Conservation (phyloP, 2,329 filamentous ascomycete species). For the Boeremia lycopersici region DNA sequence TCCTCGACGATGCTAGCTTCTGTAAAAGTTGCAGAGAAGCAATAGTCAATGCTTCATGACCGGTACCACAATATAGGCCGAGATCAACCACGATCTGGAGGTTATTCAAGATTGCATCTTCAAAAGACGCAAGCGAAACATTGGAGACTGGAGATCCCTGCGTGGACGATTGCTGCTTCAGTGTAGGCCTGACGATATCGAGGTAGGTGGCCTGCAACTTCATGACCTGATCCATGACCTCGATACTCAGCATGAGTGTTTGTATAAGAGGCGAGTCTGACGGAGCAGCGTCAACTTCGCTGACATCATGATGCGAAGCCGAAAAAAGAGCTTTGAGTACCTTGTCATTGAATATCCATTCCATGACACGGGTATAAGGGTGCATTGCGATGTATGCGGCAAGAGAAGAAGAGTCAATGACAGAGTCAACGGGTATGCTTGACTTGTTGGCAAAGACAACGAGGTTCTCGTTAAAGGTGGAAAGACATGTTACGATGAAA, state of each 20-base stretch:
- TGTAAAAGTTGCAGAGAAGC: conserved; percentile 82
- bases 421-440: conserved; percentile 73
- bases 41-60: conserved; percentile 79
- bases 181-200: conserved; percentile 80
- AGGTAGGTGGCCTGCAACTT: conserved; percentile 91
- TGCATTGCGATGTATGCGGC: conserved; percentile 83
- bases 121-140: conserved; percentile 82
- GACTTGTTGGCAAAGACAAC: conserved; percentile 84
- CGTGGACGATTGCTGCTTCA: conserved; percentile 69
- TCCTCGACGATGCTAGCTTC: conserved; percentile 82
- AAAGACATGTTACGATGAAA: conserved; percentile 79
- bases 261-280: conserved; percentile 82
- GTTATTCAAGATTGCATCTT: conserved; percentile 86
- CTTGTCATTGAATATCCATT: conserved; percentile 96
- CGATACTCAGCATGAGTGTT: conserved; percentile 77
- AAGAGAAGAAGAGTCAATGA: conserved; percentile 76
- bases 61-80: conserved; percentile 84
- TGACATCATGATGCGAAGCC: conserved; percentile 76
- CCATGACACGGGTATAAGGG: conserved; percentile 93
- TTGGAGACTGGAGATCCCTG: conserved; percentile 70
- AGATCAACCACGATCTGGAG: conserved; percentile 80
- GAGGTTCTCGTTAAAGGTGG: conserved; percentile 91
- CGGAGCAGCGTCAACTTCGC: conserved; percentile 72
- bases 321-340: conserved; percentile 80
- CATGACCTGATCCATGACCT: conserved; percentile 81